Evolutionary conservation across 495 filamentous ascomycete genomes (phyloP).

Genomic region (Penicillium argentinense): DNA sequence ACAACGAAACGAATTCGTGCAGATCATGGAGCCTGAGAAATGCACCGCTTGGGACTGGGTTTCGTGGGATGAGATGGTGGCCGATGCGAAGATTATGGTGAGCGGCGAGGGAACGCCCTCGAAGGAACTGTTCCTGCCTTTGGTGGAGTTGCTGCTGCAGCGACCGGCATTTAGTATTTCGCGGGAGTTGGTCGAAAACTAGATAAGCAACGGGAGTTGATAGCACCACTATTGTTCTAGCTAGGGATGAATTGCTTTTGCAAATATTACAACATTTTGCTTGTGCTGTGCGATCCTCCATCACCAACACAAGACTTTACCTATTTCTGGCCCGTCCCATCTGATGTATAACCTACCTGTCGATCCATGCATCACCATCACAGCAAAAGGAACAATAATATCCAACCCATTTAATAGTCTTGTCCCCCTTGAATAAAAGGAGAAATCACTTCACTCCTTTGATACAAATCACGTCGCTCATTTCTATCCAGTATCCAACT

Average conservation of each 20-base stretch:
- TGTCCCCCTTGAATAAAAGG: not conserved
- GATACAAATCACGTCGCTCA: not conserved
- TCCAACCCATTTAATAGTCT: not conserved
- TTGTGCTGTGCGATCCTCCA: not conserved
- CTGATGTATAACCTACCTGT: not conserved
- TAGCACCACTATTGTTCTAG: not conserved
- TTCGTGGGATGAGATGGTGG: conserved; percentile 45
- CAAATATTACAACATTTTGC: not conserved
- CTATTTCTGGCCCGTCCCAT: conserved; percentile 1
- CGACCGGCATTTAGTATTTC: conserved; percentile 30
- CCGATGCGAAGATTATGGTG: conserved; percentile 7
- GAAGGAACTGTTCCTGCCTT: conserved; percentile 54
- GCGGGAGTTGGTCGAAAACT: not conserved
- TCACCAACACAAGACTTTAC: not conserved
- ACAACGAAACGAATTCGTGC: conserved; percentile 31
- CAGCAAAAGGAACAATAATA: not conserved
- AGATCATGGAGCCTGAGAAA: conserved; percentile 61
- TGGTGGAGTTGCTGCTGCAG: conserved; percentile 53
- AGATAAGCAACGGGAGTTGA: not conserved
- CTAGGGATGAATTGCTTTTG: not conserved
- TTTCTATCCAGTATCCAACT: not conserved
- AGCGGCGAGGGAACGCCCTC: conserved; percentile 9
- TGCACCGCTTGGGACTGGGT: conserved; percentile 65
- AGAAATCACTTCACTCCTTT: not conserved
- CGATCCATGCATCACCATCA: not conserved